Evolutionary conservation across 2,329 filamentous ascomycete genomes (phyloP), one percentile per base, ranked within the genome.

Genomic region (Zalaria obscura): DNA sequence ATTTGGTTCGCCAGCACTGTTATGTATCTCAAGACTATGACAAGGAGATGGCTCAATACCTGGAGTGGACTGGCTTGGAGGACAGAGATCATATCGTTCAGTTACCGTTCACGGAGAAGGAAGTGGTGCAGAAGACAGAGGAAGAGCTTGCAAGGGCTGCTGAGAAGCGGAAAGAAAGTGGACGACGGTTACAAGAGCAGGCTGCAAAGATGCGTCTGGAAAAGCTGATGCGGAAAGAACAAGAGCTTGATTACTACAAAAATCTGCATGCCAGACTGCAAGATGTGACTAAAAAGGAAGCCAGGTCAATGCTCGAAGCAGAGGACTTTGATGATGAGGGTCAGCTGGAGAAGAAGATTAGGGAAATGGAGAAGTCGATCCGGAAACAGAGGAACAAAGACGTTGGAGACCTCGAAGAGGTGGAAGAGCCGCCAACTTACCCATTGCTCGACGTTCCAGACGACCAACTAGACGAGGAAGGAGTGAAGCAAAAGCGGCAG

Each of bases 171-270:
- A 93, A 93, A 59, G 91, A 98, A 62, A 91, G 86, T 51, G 91
- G 91, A 0, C 73, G 91, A 48, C 73, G 93, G 36, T 59, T 98
- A 26, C 91, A 98, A 60, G 87, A 95, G 54, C 91, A 98, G 61
- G 91, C 91, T 0, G 89, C 89, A 6, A 96, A 94, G 62, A 94
- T 95, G 86, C 80, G 91, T 5, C 67, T 98, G 1, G 91, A 98
- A 49, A 93, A 93, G 56, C 69, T 98, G 37, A 85, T 96, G 58
- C 83, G 84, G 55, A 98, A 98, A 62, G 91, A 98, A 63, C 79
- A 93, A 56, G 88, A 96, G 57, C 67, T 96, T 1, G 88, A 93
- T 51, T 95, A 94, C 61, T 95, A 88, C 68, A 87, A 86, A 56
- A 76, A 86, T 45, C 66, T 98, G 3, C 86, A 93, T 55, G 61